Evolutionary conservation across 768 basidiomycete species (phyloP).

Genomic region (Leccinum arenicola): DNA sequence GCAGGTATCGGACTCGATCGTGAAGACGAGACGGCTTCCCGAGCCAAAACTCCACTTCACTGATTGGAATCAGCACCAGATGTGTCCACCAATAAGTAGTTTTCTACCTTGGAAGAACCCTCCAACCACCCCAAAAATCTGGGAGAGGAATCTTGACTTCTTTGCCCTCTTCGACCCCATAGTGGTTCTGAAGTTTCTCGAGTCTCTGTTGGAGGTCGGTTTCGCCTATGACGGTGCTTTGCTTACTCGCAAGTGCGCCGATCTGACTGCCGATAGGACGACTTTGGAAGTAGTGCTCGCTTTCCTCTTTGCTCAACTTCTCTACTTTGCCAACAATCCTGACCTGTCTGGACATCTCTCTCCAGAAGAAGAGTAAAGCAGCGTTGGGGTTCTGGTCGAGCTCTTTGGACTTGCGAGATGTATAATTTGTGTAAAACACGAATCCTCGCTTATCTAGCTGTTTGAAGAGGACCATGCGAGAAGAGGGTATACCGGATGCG

Average conservation of each 20-base stretch:
- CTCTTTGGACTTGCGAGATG: slow-evolving; percentile 87
- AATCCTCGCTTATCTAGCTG: slow-evolving; percentile 87
- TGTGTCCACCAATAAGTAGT: background rate
- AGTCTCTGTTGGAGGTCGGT: slow-evolving; percentile 63
- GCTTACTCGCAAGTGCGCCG: slow-evolving; percentile 92
- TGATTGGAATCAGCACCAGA: slow-evolving; percentile 31
- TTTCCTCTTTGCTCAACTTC: slow-evolving; percentile 69
- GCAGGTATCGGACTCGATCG: slow-evolving; percentile 80
- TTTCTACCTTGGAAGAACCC: slow-evolving; percentile 82
- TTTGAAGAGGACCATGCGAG: slow-evolving; percentile 89
- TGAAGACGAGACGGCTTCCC: slow-evolving; percentile 94
- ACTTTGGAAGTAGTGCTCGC: slow-evolving; percentile 76
- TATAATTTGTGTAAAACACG: slow-evolving; percentile 97
- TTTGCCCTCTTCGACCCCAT: slow-evolving; percentile 45
- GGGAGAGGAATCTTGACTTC: slow-evolving; percentile 64
- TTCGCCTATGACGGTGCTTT: slow-evolving; percentile 78
- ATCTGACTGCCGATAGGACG: slow-evolving; percentile 82
- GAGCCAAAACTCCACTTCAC: slow-evolving; percentile 97
- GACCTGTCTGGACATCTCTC: slow-evolving; percentile 75
- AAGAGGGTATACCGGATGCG: slow-evolving; percentile 72
- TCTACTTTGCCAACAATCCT: slow-evolving; percentile 85
- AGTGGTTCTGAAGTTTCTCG: slow-evolving; percentile 54
- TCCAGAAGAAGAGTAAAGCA: slow-evolving; percentile 89
- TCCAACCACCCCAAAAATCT: slow-evolving; percentile 96
- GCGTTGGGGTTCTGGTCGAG: slow-evolving; percentile 74